Conservation (phyloP, 306 rosid genomes). For the Citrullus colocynthis region DNA sequence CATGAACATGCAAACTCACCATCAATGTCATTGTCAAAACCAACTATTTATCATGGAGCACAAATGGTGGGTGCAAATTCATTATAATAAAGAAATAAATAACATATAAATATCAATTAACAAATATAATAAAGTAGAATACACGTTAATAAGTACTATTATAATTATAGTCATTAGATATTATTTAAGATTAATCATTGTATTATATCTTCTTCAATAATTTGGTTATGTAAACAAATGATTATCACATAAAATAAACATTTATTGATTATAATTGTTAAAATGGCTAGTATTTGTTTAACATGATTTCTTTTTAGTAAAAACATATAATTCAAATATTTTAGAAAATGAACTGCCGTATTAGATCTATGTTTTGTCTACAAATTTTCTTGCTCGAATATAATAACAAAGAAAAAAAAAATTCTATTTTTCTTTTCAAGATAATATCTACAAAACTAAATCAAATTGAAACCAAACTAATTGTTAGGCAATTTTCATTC, state of each 20-base stretch:
- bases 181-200: not conserved
- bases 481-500: no score
- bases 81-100: not conserved
- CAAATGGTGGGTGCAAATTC: not conserved
- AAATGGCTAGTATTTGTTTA: no score
- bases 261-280: not conserved
- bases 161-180: not conserved
- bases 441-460: no score
- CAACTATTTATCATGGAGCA: not conserved
- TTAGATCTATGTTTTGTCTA: no score
- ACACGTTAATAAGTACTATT: not conserved
- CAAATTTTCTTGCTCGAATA: no score
- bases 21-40: conserved; percentile 3
- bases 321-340: not conserved
- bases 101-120: not conserved
- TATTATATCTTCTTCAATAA: not conserved
- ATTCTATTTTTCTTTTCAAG: no score
- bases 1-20: not conserved
- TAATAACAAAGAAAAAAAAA: no score
- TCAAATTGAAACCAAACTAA: no score
- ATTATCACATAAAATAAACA: not conserved
- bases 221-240: no score
- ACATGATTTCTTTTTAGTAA: no score
- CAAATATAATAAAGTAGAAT: not conserved
- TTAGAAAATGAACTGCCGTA: not conserved